Conservation (phyloP, 1,139 yeast genomes). For the Nakaseomyces sp. region DNA sequence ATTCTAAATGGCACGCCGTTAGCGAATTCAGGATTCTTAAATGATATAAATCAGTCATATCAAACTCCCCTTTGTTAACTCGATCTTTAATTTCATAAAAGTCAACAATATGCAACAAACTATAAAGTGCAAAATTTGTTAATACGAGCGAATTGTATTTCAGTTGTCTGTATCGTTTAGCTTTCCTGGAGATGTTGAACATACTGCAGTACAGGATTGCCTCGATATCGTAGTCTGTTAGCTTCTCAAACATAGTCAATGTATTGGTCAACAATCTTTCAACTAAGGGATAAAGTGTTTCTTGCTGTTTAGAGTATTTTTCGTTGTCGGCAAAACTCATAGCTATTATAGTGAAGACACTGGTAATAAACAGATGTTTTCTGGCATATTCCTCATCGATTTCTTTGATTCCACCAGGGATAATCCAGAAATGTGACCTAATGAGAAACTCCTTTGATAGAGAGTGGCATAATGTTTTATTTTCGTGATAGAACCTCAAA, state of each 20-base stretch:
- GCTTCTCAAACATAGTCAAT: conserved; percentile 39
- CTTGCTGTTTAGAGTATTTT: conserved; percentile 39
- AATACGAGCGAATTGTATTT: conserved; percentile 42
- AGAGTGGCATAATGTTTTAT: conserved; percentile 35
- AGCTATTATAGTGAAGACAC: conserved; percentile 43
- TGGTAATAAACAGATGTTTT: conserved; percentile 41
- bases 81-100: conserved; percentile 36
- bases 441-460: conserved; percentile 38
- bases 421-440: conserved; percentile 45
- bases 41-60: conserved; percentile 39
- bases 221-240: conserved; percentile 48
- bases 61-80: conserved; percentile 28
- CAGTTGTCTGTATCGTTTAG: conserved; percentile 36
- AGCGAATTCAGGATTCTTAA: conserved; percentile 43
- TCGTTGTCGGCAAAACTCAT: conserved; percentile 45
- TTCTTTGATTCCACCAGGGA: conserved; percentile 44
- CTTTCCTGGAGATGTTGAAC: conserved; percentile 44
- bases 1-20: conserved; percentile 41
- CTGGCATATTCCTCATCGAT: conserved; percentile 37
- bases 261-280: conserved; percentile 40
- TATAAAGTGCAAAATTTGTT: conserved; percentile 42
- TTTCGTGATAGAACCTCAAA: conserved; percentile 35
- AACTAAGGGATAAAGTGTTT: conserved; percentile 37
- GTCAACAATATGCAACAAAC: conserved; percentile 38
- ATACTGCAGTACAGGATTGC: conserved; percentile 44